Base-by-base conservation (phyloP, 805 yeast species). In the Starmerella khaoyaiensis region DNA sequence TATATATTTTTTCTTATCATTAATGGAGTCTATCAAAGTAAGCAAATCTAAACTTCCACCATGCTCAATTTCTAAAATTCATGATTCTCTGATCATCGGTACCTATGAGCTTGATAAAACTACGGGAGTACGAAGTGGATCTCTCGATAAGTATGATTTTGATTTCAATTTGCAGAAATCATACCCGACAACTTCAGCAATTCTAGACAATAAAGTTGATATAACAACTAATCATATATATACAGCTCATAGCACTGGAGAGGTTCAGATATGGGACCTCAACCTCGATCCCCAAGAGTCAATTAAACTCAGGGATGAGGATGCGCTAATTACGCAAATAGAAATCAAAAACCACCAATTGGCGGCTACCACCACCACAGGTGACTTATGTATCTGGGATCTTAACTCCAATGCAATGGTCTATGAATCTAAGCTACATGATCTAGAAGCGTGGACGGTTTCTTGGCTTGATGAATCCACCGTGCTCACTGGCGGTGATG, bases 391-490 rank as follows among this genome's bases (percentile, higher is more conserved):
- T 0, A 47, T 67, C 0, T 52, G 71, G 1, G 62, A 64, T 20
- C 16, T 42, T 4, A 11, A 23, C 4, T 15, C 32, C 1, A 35
- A 34, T 10, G 2, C 27, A 4, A 28, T 22, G 11, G 24, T 21
- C 1, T 48, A 42, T 41, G 24, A 36, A 1, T 22, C 53, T 8
- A 54, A 67, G 1, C 40, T 57, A 0, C 96, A 87, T 55, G 64
- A 68, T 8, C 58, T 84, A 23, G 95, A 87, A 56, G 81, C 93
- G 42, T 86, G 97, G 97, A 80, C 79, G 4, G 80, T 82, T 5
- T 72, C 72, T 2, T 80, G 75, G 7, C 67, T 65, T 29, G 44
- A 28, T 28, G 54, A 62, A 5, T 4, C 18, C 6, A 24, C 12
- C 59, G 73, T 39, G 72, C 81, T 1, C 63, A 76, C 37, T 49